Evolutionary conservation across 306 rosid genomes (phyloP), one percentile per base, ranked within the genome.

Genomic region (Alnus glutinosa): DNA sequence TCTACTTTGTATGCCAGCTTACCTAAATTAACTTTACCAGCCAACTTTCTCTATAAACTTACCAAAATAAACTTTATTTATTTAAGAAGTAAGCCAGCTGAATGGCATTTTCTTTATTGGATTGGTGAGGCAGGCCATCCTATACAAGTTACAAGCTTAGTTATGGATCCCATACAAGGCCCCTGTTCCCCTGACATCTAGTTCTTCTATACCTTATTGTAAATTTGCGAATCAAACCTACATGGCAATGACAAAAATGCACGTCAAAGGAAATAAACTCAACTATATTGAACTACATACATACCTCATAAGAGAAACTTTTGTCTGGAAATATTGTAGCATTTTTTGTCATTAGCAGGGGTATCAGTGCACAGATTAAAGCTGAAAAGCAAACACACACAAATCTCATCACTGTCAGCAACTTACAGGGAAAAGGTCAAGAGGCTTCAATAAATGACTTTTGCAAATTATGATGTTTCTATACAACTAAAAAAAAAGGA

Each of bases 331-430:
- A 92, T 77, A 91, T 80, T 81, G 95, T 86, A 77, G 94, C 85
- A 83, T 78, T 89, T 87, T 97, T 91, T 84, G 98, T 87, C 98
- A 95, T 85, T 61, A 95, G 97, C 74, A 91, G 85, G 61, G 98
- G 97, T 82, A 95, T 81, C 90, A 91, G 90, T 37, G 98, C 97
- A 87, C 98, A 92, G 58, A 92, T 84, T 88, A 92, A 89, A 83
- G 98, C 98, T 95, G 98, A 77, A 83, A 87, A 82, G 70, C 78
- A 54, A 71, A 66, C 75, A 64, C 39, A 71, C 76, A 78, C 44
- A 68, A 14, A 62, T 58, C 71, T 55, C 75, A 78, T 75, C 52
- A 75, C 15, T 10, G 75, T 71, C 75, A 88, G 63, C 1, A 30
- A 62, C 82, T 59, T 51, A 52, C 61, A 58, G 72, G 75, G 75